Base-by-base conservation (phyloP, 345 rosid genomes). In the Eucalyptus leucophloia region DNA sequence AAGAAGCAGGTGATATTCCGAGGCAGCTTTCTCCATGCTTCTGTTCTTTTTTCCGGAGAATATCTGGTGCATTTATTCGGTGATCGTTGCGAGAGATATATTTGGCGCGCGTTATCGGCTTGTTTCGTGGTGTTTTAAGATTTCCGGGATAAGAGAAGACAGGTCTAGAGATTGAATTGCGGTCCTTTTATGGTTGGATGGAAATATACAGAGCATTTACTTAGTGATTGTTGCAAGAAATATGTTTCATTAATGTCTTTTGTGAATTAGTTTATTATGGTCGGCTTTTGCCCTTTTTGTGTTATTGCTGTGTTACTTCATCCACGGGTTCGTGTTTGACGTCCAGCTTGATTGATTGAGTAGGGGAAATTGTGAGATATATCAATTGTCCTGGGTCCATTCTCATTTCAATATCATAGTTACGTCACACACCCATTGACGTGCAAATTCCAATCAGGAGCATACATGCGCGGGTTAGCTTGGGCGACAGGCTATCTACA, bases 1-100 rank as follows among this genome's bases (percentile, higher is more conserved):
- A 96, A 98, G 95, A 98, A 98, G 91, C 98, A 98, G 99, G 99
- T 97, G 15, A 49, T 85, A 40, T 77, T 42, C 83, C 85, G 47
- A 13, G 85, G 88, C 23, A 2, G 32, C 14, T 62, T 18, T 69
- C n/a, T 90, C 54, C 47, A 26, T 30, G 65, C 9, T 87, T 72
- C 81, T 47, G 18, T 54, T 62, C 45, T 24, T 85, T 85, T 30
- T 49, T 30, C 56, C 5, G 0, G 17, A 51, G 88, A 60, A 87
- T 34, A 56, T 86, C 30, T 40, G 85, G 47, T 77, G 85, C 83
- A 42, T 40, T 42, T 12, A 40, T 40, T 77, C 28, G 15, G 83
- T 40, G 83, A 77, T 77, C 83, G 16, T 32, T 18, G 19, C 21
- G 37, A 65, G 77, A 65, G 77, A 65, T 15, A 65, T 65, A 30